Conservation (phyloP, 2,329 filamentous ascomycete species). For the Neobulgaria alba region DNA sequence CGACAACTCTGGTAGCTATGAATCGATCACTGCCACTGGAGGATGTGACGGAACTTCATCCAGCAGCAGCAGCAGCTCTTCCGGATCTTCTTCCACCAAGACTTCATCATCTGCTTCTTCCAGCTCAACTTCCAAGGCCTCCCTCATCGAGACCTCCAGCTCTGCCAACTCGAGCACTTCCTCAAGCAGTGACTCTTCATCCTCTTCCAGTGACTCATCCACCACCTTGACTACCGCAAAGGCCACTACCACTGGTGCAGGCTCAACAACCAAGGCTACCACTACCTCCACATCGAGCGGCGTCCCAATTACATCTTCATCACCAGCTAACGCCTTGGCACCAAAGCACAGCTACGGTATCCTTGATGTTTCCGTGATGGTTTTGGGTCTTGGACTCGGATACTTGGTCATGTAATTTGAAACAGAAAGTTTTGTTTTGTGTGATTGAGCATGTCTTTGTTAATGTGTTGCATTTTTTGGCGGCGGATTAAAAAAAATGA, state of each 20-base stretch:
- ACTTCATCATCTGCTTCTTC: constrained; percentile 6
- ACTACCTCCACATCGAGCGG: constrained; percentile 3
- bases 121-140: constrained; percentile 2
- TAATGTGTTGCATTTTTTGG: too few relatives aligned
- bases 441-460: too few relatives aligned
- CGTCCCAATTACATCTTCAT: constrained; percentile 21
- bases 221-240: constrained; percentile 7
- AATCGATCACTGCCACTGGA: constrained; percentile 36
- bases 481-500: too few relatives aligned
- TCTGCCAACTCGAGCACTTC: constrained; percentile 8
- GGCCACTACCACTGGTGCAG: background rate
- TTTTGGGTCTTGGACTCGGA: constrained; percentile 25
- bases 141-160: constrained; percentile 4
- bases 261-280: constrained; percentile 28
- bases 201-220: constrained; percentile 9
- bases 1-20: constrained; percentile 38
- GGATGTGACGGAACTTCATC: constrained; percentile 13
- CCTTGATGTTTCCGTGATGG: constrained; percentile 24
- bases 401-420: constrained; percentile 27
- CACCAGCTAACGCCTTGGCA: constrained; percentile 10
- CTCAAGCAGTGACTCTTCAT: constrained; percentile 4
- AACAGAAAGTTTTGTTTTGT: too few relatives aligned
- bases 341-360: constrained; percentile 22
- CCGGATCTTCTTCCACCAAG: constrained; percentile 1
- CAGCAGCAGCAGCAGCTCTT: constrained; percentile 2